phyloP scores from a whole-genome alignment of 371 early-diverging fungal genomes.

The Umbelopsis sp. region DNA sequence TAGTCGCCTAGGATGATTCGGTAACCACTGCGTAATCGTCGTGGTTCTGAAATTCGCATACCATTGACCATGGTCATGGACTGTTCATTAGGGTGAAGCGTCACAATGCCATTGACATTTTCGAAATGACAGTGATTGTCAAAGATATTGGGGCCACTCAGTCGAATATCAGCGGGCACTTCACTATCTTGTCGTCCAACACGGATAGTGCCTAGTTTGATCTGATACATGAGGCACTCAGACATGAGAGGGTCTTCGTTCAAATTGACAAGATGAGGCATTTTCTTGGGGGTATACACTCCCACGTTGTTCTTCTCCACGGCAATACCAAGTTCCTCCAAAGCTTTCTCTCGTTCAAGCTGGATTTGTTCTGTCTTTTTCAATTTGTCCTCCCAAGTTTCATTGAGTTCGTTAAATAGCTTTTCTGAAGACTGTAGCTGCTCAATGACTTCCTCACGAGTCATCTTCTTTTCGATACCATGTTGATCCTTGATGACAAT shows the following conservation, averaged over 20 bases:
- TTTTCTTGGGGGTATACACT: conserved; percentile 79
- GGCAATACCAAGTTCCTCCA: conserved; percentile 83
- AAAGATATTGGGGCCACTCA: conserved; percentile 73
- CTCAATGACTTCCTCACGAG: conserved; percentile 71
- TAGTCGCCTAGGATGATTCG: conserved; percentile 84
- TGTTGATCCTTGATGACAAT: conserved; percentile 54
- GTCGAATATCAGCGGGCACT: conserved; percentile 64
- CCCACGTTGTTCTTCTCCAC: conserved; percentile 80
- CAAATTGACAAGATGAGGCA: conserved; percentile 88
- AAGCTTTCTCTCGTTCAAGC: conserved; percentile 70
- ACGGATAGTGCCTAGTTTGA: conserved; percentile 76
- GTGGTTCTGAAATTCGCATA: conserved; percentile 59
- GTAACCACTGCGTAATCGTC: conserved; percentile 72
- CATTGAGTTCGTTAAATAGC: conserved; percentile 79
- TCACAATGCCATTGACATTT: conserved; percentile 64
- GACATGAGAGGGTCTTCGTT: conserved; percentile 92
- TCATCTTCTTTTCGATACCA: conserved; percentile 56
- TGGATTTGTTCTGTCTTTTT: conserved; percentile 78
- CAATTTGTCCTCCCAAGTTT: conserved; percentile 88
- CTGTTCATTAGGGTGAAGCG: conserved; percentile 62
- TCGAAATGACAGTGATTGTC: conserved; percentile 81
- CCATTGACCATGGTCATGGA: conserved; percentile 83
- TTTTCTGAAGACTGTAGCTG: conserved; percentile 88
- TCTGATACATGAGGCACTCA: conserved; percentile 87
- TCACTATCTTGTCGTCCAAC: conserved; percentile 69